Base-by-base conservation (phyloP, 495 filamentous ascomycete species). In the Staphylotrichum longicolle region DNA sequence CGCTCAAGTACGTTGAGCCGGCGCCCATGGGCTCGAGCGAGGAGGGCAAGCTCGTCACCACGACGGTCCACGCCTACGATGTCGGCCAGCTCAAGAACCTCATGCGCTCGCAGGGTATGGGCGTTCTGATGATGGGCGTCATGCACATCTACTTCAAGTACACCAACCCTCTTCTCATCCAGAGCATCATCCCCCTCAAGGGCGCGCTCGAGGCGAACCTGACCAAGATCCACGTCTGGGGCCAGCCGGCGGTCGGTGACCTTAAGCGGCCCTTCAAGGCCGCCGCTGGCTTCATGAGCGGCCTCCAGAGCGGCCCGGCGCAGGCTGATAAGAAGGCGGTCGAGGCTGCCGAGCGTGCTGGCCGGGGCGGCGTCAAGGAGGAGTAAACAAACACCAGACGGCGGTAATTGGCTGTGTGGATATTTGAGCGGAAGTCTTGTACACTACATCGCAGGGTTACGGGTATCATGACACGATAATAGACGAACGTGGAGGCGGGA, bases 91-190 rank as follows among this genome's bases (percentile, higher is more conserved):
- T 97, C 70, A 88, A 87, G 78, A 82, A 82, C 66, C 80, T 90
- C 66, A 88, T 89, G 78, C 92, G 91, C 80, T 82, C 86, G 65
- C 92, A 96, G 74, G 77, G 96, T 64, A 96, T 96, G 88, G 94
- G 94, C 54, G 81, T 98, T 53, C 91, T 84, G 69, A 98, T 98
- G 94, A 98, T 98, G 94, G 85, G 77, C 63, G 87, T 96, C 71
- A 98, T 98, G 94, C 94, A 97, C 80, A 63, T 97, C 66, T 98
- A 98, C 86, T 87, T 98, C 81, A 90, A 96, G 77, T 98, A 96
- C 88, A 96, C 93, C 79, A 98, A 97, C 86, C 94, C 94, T 40
- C 89, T 98, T 42, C 78, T 98, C 71, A 95, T 98, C 82, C 94
- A 98, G 85, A 92, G 88, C 71, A 96, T 98, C 82, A 93, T 98